A percentile compares a stretch with the other conserved stretches of the same genome.
These are phyloP conservation scores for Delonix regia DNA, from an alignment of 306 rosid species.

Conservation along the genomic window DNA sequence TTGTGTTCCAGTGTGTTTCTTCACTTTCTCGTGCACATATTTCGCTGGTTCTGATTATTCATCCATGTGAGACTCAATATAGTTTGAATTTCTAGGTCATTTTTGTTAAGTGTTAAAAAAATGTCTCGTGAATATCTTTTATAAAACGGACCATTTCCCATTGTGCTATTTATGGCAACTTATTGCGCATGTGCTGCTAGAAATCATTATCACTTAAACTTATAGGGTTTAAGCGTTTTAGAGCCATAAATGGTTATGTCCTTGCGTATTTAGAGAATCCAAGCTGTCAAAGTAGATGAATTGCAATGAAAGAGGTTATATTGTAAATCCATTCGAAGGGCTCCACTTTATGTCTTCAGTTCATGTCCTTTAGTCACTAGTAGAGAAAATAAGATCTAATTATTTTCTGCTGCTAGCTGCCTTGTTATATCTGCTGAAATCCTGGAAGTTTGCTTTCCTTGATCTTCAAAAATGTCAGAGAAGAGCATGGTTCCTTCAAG, in stretches of 20 bases:
- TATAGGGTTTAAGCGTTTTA: constrained; percentile 29
- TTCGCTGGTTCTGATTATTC: constrained; percentile 34
- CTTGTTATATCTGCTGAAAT: constrained; percentile 32
- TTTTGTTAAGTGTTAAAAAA: not conserved
- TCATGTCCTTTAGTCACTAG: constrained; percentile 11
- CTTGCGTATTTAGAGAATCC: constrained; percentile 12
- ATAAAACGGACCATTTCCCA: not conserved
- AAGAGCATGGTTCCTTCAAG: constrained; percentile 70
- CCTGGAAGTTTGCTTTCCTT: constrained; percentile 16
- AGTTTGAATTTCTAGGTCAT: constrained; percentile 39
- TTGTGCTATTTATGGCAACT: not conserved
- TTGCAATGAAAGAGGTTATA: constrained; percentile 1
- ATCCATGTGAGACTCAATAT: constrained; percentile 20
- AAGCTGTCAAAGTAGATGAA: constrained; percentile 25
- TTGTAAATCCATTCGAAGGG: constrained; percentile 14
- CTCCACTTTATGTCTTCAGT: constrained; percentile 23
- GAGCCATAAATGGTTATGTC: constrained; percentile 24
- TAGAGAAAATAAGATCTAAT: not conserved
- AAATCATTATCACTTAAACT: constrained; percentile 29
- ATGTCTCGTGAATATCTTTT: constrained; percentile 11
- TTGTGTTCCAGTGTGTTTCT: not conserved
- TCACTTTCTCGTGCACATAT: constrained; percentile 30
- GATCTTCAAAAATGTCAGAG: constrained; percentile 65
- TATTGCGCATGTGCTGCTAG: constrained; percentile 11
- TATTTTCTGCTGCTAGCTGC: constrained; percentile 13